A percentile compares a stretch with the other conserved stretches of the same genome.
Evolutionary conservation across 1,284 basidiomycete species (phyloP).

Genomic region (Rhodotorula glutinis): DNA sequence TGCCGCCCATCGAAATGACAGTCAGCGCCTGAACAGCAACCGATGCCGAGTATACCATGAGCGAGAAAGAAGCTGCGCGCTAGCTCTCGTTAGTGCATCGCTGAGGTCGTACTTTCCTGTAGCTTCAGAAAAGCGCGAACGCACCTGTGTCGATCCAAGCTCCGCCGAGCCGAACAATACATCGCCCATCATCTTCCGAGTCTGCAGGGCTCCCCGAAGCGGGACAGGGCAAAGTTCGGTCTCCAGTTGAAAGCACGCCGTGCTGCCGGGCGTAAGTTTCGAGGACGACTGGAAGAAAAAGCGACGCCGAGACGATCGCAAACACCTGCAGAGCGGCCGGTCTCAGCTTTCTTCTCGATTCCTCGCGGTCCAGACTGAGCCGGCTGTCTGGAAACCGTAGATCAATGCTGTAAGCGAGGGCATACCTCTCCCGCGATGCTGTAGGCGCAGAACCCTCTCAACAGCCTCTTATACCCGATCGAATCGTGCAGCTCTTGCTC

Average conservation of each 20-base stretch:
- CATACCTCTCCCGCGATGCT: conserved; percentile 39
- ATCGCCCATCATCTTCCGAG: conserved; percentile 4
- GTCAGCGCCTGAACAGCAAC: conserved; percentile 81
- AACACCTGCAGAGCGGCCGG: conserved; percentile 25
- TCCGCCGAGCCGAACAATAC: conserved; percentile 28
- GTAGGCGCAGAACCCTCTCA: conserved; percentile 34
- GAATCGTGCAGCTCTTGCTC: background rate
- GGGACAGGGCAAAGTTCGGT: conserved; percentile 25
- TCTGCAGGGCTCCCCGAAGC: conserved; percentile 1
- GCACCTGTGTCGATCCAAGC: conserved; percentile 34
- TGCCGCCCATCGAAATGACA: conserved; percentile 82
- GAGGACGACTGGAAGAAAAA: conserved; percentile 39
- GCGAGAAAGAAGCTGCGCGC: conserved; percentile 35
- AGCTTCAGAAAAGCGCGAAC: too few relatives aligned
- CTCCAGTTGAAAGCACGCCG: conserved; percentile 18
- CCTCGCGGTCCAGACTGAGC: too few relatives aligned
- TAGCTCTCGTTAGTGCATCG: background rate
- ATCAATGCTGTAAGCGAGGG: background rate
- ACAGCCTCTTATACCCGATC: background rate
- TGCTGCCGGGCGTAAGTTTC: conserved; percentile 35
- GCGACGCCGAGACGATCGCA: conserved; percentile 26
- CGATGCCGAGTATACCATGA: conserved; percentile 63
- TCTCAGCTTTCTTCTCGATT: background rate
- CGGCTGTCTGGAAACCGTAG: too few relatives aligned
- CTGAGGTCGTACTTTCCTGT: background rate